A percentile compares a stretch with the other conserved stretches of the same genome.
phyloP scores from a whole-genome alignment of 2,329 filamentous ascomycete genomes.

The Aspergillus flavus region DNA sequence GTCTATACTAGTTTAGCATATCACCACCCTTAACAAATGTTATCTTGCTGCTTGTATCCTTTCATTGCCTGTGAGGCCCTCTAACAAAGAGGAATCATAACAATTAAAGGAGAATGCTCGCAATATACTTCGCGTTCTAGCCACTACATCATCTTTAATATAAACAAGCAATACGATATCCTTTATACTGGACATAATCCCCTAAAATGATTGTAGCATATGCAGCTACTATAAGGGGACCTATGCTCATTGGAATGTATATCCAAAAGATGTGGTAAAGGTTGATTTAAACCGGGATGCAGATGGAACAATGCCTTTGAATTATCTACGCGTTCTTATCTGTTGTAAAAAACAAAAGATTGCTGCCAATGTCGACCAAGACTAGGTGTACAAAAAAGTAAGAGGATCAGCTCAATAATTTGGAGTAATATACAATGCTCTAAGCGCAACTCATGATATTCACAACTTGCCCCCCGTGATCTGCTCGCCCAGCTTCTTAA shows the following conservation, averaged over 20 bases:
- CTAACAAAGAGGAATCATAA: not conserved
- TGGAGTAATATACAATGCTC: slow-evolving; percentile 27
- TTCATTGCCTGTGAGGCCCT: not conserved
- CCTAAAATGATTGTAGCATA: not conserved
- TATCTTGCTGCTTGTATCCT: not conserved
- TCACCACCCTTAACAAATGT: not conserved
- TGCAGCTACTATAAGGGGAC: not conserved
- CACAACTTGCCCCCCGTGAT: slow-evolving; percentile 68
- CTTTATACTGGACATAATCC: no score
- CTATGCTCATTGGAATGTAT: not conserved
- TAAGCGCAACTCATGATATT: slow-evolving; percentile 18
- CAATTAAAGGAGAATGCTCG: not conserved
- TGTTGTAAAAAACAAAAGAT: not conserved
- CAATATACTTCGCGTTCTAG: not conserved
- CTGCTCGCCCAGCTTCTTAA: slow-evolving; percentile 66
- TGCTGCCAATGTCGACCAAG: slow-evolving; percentile 2
- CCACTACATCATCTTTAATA: not conserved
- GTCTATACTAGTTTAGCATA: not conserved
- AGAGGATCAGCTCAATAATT: slow-evolving; percentile 8
- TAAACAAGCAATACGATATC: not conserved
- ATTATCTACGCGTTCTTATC: not conserved
- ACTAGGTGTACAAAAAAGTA: slow-evolving; percentile 20
- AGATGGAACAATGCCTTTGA: not conserved
- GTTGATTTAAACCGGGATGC: not conserved
- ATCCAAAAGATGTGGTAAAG: not conserved